Base-by-base conservation (phyloP, 495 filamentous ascomycete species). In the Penicillium robsamsonii region DNA sequence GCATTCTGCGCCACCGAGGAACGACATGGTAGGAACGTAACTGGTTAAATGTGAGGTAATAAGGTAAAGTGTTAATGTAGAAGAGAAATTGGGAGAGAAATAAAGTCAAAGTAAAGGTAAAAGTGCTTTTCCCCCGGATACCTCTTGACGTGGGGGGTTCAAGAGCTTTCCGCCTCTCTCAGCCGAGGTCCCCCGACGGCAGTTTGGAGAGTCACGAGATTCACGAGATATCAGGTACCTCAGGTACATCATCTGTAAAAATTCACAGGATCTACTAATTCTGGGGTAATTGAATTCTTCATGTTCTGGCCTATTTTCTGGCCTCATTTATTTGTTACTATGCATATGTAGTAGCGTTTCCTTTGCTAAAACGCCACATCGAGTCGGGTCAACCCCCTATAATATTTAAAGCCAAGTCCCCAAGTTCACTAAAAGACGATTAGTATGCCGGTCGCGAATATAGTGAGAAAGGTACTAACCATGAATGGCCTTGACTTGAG, bases 1-100 rank as follows among this genome's bases (percentile, higher is more conserved):
- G 80, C 94, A 98, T 75, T 97, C 94, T 61, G 92, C 89, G 62
- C 93, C 93, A 73, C 89, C 90, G 59, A 96, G 81, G 70, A 98
- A 96, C 22, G 92, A 95, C 94, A 96, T 96, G 59, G 50, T 76
- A 56, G 38, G 22, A 17, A 38, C 49, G 45, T 56, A 29, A 25
- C 25, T 40, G 30, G 42, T 33, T 55, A 22, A 46, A 37, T 18
- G 22, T 47, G 25, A 17, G 13, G 5, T 17, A 38, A n/a, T 38
- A 41, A 15, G n/a, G 27, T 11, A 22, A 24, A 35, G 2, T 22
- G 12, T 43, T 8, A 24, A 25, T 48, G 29, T 13, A 5, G 47
- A 40, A 41, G 6, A 18, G 2, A 55, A 60, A 55, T 42, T 40
- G 33, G 37, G 44, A 50, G 42, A 46, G 31, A 50, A 33, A 30